Conservation (phyloP, 192 early-diverging fungal genomes). For the Dimargaris cristalligena region DNA sequence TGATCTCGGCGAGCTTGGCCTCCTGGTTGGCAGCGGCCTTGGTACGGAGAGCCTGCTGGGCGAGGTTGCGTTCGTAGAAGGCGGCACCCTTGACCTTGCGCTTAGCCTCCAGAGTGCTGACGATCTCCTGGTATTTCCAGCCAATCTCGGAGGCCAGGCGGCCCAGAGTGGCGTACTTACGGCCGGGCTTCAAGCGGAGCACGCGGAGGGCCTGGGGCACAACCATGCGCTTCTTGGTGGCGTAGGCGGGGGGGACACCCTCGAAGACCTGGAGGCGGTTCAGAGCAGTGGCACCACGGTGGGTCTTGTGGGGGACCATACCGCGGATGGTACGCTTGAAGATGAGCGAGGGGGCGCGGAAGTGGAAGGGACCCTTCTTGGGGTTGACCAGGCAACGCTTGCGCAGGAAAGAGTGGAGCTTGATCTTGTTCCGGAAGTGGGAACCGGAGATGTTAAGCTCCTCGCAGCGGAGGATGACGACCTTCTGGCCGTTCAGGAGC, state of each 20-base stretch:
- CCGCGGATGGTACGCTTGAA: constrained; percentile 95
- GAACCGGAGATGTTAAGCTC: constrained; percentile 95
- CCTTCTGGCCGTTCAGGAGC: constrained; percentile 90
- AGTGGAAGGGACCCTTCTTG: constrained; percentile 92
- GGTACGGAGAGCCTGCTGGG: constrained; percentile 45
- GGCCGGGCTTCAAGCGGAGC: constrained; percentile 87
- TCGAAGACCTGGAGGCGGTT: constrained; percentile 98
- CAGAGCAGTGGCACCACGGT: constrained; percentile 92
- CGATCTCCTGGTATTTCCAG: constrained; percentile 99
- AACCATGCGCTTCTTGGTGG: constrained; percentile 93
- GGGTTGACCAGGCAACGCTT: constrained; percentile 98
- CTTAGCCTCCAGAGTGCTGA: constrained; percentile 95
- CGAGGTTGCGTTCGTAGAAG: constrained; percentile 86
- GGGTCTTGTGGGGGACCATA: constrained; percentile 99
- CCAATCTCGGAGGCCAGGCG: constrained; percentile 90
- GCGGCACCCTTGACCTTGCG: constrained; percentile 86
- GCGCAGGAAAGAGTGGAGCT: constrained; percentile 89
- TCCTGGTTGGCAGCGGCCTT: constrained; percentile 36
- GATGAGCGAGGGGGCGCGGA: constrained; percentile 93
- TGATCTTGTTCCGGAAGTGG: constrained; percentile 99
- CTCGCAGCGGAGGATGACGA: constrained; percentile 96
- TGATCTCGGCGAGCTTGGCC: constrained; percentile 35
- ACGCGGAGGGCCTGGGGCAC: constrained; percentile 93
- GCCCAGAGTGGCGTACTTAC: constrained; percentile 94
- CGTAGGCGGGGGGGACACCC: constrained; percentile 95